These are phyloP conservation scores for Ophiostoma tasmaniense DNA, from an alignment of 2,329 filamentous ascomycete genomes.

Conservation along the genomic window DNA sequence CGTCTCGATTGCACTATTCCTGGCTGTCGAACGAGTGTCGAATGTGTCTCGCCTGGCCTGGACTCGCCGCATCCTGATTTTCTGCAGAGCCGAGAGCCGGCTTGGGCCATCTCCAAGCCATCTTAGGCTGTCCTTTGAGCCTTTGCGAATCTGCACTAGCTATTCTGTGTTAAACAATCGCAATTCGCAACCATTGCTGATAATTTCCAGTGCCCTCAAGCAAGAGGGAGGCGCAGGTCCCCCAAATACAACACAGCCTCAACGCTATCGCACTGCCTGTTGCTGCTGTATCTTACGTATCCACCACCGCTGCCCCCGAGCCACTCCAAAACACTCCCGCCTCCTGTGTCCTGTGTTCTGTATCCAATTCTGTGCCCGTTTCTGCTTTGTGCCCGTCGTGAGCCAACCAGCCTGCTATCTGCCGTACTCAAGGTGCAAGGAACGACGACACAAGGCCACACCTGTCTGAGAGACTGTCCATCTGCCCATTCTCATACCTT, in stretches of 20 bases:
- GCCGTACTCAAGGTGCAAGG: background rate
- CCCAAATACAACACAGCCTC: constrained; percentile 20
- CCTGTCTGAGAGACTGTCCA: background rate
- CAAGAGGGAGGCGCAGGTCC: constrained; percentile 13
- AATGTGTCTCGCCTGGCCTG: background rate
- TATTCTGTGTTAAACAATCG: background rate
- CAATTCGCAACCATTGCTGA: background rate
- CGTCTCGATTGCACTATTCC: background rate
- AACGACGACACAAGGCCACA: background rate
- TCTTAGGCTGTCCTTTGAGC: background rate
- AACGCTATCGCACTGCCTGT: constrained; percentile 14
- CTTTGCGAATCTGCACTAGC: background rate
- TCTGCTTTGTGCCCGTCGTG: background rate
- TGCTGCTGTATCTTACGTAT: constrained; percentile 6
- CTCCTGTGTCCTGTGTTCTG: background rate
- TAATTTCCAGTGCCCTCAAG: background rate
- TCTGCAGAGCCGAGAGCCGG: constrained; percentile 1
- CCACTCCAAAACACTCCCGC: background rate
- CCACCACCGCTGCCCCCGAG: constrained; percentile 6
- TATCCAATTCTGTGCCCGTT: background rate
- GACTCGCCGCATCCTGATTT: background rate
- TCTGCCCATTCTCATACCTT: background rate
- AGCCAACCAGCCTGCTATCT: background rate
- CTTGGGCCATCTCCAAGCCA: background rate
- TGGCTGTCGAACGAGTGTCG: background rate